Base-by-base conservation (phyloP, 2,329 filamentous ascomycete genomes). In the Scedosporium boydii region DNA sequence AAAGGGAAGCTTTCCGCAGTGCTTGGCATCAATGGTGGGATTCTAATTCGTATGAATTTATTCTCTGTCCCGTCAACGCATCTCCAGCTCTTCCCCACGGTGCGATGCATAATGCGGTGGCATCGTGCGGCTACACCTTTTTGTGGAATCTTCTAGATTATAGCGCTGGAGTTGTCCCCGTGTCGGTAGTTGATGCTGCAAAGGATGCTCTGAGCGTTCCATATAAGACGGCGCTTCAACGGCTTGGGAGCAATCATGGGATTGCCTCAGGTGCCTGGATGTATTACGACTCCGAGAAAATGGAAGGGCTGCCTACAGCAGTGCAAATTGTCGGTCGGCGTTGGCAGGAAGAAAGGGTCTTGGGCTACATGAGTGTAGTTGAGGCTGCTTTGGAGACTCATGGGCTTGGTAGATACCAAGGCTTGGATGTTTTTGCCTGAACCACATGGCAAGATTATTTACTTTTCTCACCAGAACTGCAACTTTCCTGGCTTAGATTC, bases 81-180 rank as follows among this genome's bases (percentile, higher is more conserved):
- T 96, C 91, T 0, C 92, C 93, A 1, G 93, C 93, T 0, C 84
- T 96, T 3, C 92, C 92, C 0, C 91, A 96, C 71, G 85, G 87
- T 56, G 92, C 86, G 0, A 97, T 96, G 91, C 84, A 85, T 67
- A 87, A 93, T 68, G 91, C 91, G 2, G 86, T 95, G 53, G 89
- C 88, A 65, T 90, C 87, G 67, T 97, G 93, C 69, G 92, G 91
- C 1, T 97, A 98, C 71, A 97, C 93, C 0, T 96, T 97, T 72
- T 75, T 96, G 63, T 98, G 95, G 78, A 97, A 97, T 69, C 67
- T 97, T 69, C 87, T 90, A 76, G 93, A 97, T 71, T 97, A 97
- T 74, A 85, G 89, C 1, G 83, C 85, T 12, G 93, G 93, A 42
- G 85, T 96, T 42, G 70, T 98, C 23, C 93, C 93, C 0, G 87